Evolutionary conservation across 148 eudicot species (phyloP).

Genomic region (Pharnaceum exiguum): DNA sequence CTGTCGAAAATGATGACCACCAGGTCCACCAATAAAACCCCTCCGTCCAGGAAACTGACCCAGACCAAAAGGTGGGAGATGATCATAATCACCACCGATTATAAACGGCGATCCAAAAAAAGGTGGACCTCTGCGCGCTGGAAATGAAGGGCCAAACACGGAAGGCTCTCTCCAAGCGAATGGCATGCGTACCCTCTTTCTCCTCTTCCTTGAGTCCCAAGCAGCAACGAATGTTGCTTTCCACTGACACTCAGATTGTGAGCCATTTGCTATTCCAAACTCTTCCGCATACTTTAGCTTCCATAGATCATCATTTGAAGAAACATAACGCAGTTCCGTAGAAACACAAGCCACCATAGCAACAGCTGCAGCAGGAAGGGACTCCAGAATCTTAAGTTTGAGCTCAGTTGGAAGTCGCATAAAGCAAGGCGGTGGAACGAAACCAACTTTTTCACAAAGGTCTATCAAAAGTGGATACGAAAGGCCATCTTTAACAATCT

Average conservation of each 20-base stretch:
- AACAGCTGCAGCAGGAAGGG: constrained; percentile 52
- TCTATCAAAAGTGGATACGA: constrained; percentile 76
- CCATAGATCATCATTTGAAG: constrained; percentile 68
- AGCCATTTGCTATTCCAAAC: constrained; percentile 38
- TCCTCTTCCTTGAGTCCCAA: constrained; percentile 46
- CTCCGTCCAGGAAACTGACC: constrained; percentile 29
- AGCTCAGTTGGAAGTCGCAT: constrained; percentile 74
- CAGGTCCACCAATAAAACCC: constrained; percentile 23
- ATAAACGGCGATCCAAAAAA: constrained; percentile 30
- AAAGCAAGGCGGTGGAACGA: constrained; percentile 68
- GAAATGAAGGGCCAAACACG: constrained; percentile 16
- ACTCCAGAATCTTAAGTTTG: constrained; percentile 67
- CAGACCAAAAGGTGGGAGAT: constrained; percentile 18
- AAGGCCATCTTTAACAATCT: constrained; percentile 66
- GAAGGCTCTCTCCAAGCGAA: constrained; percentile 18
- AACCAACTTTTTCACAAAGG: constrained; percentile 58
- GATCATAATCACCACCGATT: constrained; percentile 61
- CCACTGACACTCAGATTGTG: constrained; percentile 34
- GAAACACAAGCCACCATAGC: constrained; percentile 56
- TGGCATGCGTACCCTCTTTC: constrained; percentile 23
- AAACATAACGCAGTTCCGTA: constrained; percentile 54
- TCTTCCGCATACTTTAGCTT: constrained; percentile 54
- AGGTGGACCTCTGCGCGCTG: constrained; percentile 34
- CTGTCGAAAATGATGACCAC: constrained; percentile 42
- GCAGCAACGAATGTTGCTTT: constrained; percentile 45